Percentiles rank a stretch among this genome's conserved stretches.
phyloP scores from a whole-genome alignment of 192 early-diverging fungal genomes.

The Coemansia sp. region DNA sequence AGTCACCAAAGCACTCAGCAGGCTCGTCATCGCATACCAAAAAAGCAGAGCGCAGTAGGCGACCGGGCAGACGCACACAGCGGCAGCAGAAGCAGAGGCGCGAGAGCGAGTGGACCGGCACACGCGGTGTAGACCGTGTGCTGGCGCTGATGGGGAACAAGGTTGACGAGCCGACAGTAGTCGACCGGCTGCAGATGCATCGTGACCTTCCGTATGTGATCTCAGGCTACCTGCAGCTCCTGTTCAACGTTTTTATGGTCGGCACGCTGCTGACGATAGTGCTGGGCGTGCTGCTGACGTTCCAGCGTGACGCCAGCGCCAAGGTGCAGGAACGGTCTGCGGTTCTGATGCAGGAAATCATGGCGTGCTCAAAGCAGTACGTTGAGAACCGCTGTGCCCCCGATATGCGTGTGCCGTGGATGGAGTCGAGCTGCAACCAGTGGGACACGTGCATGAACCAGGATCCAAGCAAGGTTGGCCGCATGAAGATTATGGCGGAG shows the following conservation, averaged over 20 bases:
- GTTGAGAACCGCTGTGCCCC: slow-evolving; percentile 59
- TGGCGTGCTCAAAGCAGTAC: slow-evolving; percentile 63
- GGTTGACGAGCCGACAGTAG: slow-evolving; percentile 29
- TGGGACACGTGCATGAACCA: slow-evolving; percentile 65
- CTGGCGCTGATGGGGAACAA: slow-evolving; percentile 41
- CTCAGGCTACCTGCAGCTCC: slow-evolving; percentile 66
- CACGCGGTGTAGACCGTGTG: slow-evolving; percentile 38
- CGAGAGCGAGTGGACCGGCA: slow-evolving; percentile 6
- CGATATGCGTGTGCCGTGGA: slow-evolving; percentile 55
- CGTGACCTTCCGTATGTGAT: slow-evolving; percentile 50
- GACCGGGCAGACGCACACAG: neutral
- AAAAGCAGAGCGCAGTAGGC: neutral
- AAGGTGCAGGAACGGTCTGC: slow-evolving; percentile 64
- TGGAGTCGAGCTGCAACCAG: slow-evolving; percentile 58
- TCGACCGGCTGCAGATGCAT: slow-evolving; percentile 44
- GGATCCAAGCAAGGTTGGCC: slow-evolving; percentile 60
- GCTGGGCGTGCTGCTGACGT: slow-evolving; percentile 63
- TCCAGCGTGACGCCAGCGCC: slow-evolving; percentile 69
- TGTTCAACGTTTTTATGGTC: slow-evolving; percentile 66
- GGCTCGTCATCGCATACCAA: neutral
- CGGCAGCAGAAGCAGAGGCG: slow-evolving; percentile 6
- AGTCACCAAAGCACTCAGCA: neutral
- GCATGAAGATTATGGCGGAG: slow-evolving; percentile 75
- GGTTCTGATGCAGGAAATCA: slow-evolving; percentile 61
- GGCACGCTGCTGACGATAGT: slow-evolving; percentile 59